Evolutionary conservation across 495 filamentous ascomycete species (phyloP).

Genomic region (Annulohypoxylon moriforme): DNA sequence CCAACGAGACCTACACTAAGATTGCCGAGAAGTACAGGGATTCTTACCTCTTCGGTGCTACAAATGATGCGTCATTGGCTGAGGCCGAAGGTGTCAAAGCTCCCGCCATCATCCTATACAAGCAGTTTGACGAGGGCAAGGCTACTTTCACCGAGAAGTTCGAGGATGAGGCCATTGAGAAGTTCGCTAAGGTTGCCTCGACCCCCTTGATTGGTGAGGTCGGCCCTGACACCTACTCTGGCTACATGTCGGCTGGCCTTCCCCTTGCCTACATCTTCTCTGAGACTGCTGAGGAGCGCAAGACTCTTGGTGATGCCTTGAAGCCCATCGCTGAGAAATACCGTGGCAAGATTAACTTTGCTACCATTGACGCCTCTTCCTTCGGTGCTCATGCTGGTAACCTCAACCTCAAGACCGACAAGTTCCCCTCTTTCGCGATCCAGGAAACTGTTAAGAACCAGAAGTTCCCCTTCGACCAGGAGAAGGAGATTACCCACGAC

Average conservation of each 20-base stretch:
- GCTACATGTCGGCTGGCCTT: slow-evolving; percentile 94
- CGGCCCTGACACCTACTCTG: slow-evolving; percentile 95
- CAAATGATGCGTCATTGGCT: slow-evolving; percentile 83
- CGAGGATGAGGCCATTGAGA: slow-evolving; percentile 76
- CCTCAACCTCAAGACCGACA: slow-evolving; percentile 94
- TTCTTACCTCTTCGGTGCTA: slow-evolving; percentile 89
- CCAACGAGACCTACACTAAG: slow-evolving; percentile 80
- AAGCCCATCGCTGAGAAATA: slow-evolving; percentile 76
- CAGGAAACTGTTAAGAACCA: slow-evolving; percentile 95
- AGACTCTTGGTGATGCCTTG: slow-evolving; percentile 72
- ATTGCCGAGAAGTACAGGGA: slow-evolving; percentile 89
- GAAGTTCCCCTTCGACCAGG: slow-evolving; percentile 95
- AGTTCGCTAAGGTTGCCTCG: slow-evolving; percentile 85
- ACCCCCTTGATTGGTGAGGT: slow-evolving; percentile 96
- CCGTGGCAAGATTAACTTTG: slow-evolving; percentile 92
- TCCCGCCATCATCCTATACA: slow-evolving; percentile 94
- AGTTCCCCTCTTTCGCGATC: slow-evolving; percentile 98
- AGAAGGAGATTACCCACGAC: slow-evolving; percentile 79
- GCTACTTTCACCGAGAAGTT: slow-evolving; percentile 82
- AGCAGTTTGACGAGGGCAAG: slow-evolving; percentile 98
- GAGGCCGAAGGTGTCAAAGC: slow-evolving; percentile 88
- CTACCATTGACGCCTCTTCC: slow-evolving; percentile 94
- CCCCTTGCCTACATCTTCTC: slow-evolving; percentile 98
- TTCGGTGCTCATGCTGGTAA: slow-evolving; percentile 97
- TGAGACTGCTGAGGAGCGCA: slow-evolving; percentile 90